Percentiles rank a stretch among this genome's conserved stretches.
Evolutionary conservation across 768 basidiomycete genomes (phyloP).

Genomic region (Trametes coccinea): DNA sequence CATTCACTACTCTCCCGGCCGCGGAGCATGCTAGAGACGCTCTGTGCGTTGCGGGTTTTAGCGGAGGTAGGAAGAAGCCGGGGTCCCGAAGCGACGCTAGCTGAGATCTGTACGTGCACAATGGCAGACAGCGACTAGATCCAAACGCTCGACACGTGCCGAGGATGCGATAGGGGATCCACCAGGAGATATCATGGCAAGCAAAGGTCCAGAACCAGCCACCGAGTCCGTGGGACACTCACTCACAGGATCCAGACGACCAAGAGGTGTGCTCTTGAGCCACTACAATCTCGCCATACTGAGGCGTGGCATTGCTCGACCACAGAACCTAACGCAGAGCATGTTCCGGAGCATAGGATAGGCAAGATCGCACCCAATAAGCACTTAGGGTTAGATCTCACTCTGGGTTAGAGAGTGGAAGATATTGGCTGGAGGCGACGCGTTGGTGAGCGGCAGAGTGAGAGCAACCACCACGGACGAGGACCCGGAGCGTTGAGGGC

Average conservation of each 20-base stretch:
- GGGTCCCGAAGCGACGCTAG: slow-evolving; percentile 57
- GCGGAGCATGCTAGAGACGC: slow-evolving; percentile 12
- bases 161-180: slow-evolving; percentile 47
- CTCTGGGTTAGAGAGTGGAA: slow-evolving; percentile 47
- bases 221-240: slow-evolving; percentile 3
- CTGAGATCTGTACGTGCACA: slow-evolving; percentile 45
- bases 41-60: slow-evolving; percentile 20
- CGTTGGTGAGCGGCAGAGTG: slow-evolving; percentile 32
- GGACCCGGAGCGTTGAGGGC: slow-evolving; percentile 54
- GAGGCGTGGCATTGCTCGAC: slow-evolving; percentile 24
- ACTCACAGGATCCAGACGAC: slow-evolving; percentile 22
- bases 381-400: slow-evolving; percentile 66
- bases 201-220: slow-evolving; percentile 11
- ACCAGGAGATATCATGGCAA: slow-evolving; percentile 41
- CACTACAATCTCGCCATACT: slow-evolving; percentile 8
- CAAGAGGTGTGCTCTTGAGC: slow-evolving; percentile 7
- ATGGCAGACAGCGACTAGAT: slow-evolving; percentile 22
- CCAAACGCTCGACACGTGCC: slow-evolving; percentile 45
- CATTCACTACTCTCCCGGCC: slow-evolving; percentile 4
- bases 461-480: slow-evolving; percentile 31
- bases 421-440: slow-evolving; percentile 51
- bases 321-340: slow-evolving; percentile 19
- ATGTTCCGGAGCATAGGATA: slow-evolving; percentile 34
- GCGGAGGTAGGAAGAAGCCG: slow-evolving; percentile 27
- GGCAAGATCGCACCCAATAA: slow-evolving; percentile 36